phyloP scores from a whole-genome alignment of 2,329 filamentous ascomycete species.

The Fusarium camptoceras region DNA sequence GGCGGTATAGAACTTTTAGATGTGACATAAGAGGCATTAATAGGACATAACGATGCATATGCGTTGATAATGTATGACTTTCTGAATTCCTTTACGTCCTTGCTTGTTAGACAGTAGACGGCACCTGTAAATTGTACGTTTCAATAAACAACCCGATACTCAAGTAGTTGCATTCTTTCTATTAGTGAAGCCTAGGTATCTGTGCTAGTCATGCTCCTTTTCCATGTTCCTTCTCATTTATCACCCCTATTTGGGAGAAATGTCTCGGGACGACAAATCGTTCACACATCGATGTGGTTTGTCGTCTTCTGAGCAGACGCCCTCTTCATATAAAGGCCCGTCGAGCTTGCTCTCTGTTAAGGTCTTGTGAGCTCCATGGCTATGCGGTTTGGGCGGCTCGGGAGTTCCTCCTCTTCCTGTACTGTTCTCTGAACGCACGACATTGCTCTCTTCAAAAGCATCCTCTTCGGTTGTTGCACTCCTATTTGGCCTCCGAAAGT shows the following conservation, averaged over 20 bases:
- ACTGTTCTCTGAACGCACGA: constrained; percentile 39
- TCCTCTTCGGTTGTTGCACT: constrained; percentile 3
- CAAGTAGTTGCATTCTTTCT: not conserved
- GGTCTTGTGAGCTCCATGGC: constrained; percentile 41
- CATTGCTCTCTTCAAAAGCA: not conserved
- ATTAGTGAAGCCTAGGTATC: constrained; percentile 13
- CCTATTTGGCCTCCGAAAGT: constrained; percentile 31
- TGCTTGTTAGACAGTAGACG: not conserved
- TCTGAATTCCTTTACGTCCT: not conserved
- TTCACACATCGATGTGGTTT: constrained; percentile 49
- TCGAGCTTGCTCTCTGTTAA: constrained; percentile 39
- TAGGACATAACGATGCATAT: constrained; percentile 10
- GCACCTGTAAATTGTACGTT: not conserved
- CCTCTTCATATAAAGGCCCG: constrained; percentile 14
- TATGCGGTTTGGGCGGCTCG: constrained; percentile 34
- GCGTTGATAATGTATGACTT: not conserved
- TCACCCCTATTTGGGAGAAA: constrained; percentile 12
- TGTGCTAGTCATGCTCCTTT: not conserved
- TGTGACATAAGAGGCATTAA: constrained; percentile 12
- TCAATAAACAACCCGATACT: not conserved
- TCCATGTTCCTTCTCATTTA: not conserved
- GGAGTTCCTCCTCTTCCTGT: constrained; percentile 31
- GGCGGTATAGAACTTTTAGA: constrained; percentile 50
- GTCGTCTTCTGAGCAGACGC: constrained; percentile 51
- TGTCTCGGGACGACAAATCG: constrained; percentile 32